A percentile compares a stretch with the other conserved stretches of the same genome.
These are phyloP conservation scores for Phialophora verrucosa DNA, from an alignment of 2,329 filamentous ascomycete genomes.

Conservation along the genomic window DNA sequence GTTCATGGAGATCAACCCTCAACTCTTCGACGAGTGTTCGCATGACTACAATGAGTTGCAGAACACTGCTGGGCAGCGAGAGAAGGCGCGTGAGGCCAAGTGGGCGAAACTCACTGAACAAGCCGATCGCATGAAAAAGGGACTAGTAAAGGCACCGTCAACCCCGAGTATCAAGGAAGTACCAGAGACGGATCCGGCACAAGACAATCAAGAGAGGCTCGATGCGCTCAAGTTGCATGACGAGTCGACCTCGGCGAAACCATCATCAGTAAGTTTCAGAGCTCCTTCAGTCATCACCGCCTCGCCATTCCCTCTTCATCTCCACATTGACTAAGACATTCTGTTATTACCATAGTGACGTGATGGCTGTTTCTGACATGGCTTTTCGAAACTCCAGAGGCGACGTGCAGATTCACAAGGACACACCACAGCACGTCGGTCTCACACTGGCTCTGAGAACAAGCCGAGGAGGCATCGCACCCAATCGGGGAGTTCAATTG, in stretches of 20 bases:
- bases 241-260: slow-evolving; percentile 62
- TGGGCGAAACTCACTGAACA: slow-evolving; percentile 87
- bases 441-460: slow-evolving; percentile 29
- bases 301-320: slow-evolving; percentile 26
- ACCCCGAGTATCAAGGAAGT: slow-evolving; percentile 46
- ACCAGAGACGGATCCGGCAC: slow-evolving; percentile 78
- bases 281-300: neutral
- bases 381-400: slow-evolving; percentile 53
- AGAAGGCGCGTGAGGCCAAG: slow-evolving; percentile 79
- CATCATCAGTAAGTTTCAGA: slow-evolving; percentile 52
- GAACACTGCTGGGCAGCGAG: slow-evolving; percentile 84
- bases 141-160: slow-evolving; percentile 45
- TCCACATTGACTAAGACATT: slow-evolving; percentile 51
- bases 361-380: slow-evolving; percentile 53
- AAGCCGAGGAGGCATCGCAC: slow-evolving; percentile 30
- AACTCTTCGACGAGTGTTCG: slow-evolving; percentile 97
- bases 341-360: slow-evolving; percentile 47
- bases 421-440: slow-evolving; percentile 36
- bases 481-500: slow-evolving; percentile 33
- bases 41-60: slow-evolving; percentile 98
- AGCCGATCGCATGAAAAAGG: slow-evolving; percentile 71
- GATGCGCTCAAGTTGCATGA: slow-evolving; percentile 92
- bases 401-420: slow-evolving; percentile 50
- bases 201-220: slow-evolving; percentile 84
- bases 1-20: slow-evolving; percentile 99